phyloP scores from a whole-genome alignment of 1,284 basidiomycete genomes.

The Cutaneotrichosporon spelunceum region DNA sequence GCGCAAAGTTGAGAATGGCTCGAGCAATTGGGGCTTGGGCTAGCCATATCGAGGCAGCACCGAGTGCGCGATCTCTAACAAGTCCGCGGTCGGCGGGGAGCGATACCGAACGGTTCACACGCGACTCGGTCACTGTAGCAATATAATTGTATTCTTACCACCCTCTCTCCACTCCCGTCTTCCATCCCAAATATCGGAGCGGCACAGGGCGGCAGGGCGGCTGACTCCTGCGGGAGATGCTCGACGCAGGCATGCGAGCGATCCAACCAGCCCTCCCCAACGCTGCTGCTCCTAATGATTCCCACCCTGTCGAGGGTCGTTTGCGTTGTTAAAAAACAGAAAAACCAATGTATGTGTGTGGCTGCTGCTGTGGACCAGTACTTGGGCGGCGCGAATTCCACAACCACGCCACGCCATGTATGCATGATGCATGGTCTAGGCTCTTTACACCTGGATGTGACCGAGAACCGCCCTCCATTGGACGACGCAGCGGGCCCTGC shows the following conservation, averaged over 20 bases:
- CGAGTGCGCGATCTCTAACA: not conserved
- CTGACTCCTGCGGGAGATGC: not conserved
- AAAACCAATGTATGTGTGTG: not conserved
- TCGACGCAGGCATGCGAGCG: not conserved
- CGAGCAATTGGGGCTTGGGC: slow-evolving; percentile 36
- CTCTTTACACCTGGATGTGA: too few species aligned
- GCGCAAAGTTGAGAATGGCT: slow-evolving; percentile 30
- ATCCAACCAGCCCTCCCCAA: not conserved
- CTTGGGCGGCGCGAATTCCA: not conserved
- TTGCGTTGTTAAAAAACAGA: not conserved
- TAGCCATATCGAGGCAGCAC: slow-evolving; percentile 3
- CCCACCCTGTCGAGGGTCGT: not conserved
- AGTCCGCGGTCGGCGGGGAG: not conserved
- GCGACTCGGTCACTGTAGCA: not conserved
- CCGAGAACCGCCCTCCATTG: too few species aligned
- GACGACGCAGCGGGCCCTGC: too few species aligned
- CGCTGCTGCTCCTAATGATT: not conserved
- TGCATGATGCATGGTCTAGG: too few species aligned
- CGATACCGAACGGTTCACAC: not conserved
- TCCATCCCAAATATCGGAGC: not conserved
- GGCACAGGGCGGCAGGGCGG: not conserved
- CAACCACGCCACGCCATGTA: too few species aligned
- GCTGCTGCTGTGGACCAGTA: not conserved
- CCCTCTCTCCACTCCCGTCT: not conserved
- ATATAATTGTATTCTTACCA: not conserved